Evolutionary conservation across 164 flowering plant species (phyloP).

Genomic region (Vitis riparia): DNA sequence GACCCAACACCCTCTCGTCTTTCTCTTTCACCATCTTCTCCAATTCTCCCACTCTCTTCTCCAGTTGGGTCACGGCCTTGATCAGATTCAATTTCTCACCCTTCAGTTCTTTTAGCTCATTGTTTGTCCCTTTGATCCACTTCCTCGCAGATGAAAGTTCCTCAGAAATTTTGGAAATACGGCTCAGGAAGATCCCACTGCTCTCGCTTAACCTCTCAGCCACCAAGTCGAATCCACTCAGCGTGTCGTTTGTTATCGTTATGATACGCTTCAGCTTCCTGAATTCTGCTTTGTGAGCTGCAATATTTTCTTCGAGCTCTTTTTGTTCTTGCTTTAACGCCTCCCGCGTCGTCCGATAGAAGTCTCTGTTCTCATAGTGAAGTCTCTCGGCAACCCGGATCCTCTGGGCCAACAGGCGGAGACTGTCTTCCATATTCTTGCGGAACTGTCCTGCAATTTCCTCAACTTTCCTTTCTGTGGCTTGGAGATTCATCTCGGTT

Average conservation of each 20-base stretch:
- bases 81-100: constrained; percentile 30
- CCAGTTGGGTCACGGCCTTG: constrained; percentile 21
- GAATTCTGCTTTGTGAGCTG: constrained; percentile 13
- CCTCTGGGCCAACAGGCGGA: constrained; percentile 46
- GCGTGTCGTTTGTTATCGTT: constrained; percentile 17
- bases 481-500: constrained; percentile 15
- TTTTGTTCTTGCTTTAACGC: constrained; percentile 32
- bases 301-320: constrained; percentile 25
- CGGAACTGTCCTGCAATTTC: constrained; percentile 42
- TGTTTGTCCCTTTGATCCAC: constrained; percentile 14
- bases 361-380: constrained; percentile 52
- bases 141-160: constrained; percentile 19
- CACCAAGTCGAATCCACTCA: constrained; percentile 15
- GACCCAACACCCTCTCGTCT: constrained; percentile 40
- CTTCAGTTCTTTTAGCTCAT: constrained; percentile 22
- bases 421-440: constrained; percentile 46
- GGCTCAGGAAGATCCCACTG: constrained; percentile 10
- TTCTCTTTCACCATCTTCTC: constrained; percentile 43
- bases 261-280: constrained; percentile 22
- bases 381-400: constrained; percentile 61
- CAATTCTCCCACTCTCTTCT: constrained; percentile 32
- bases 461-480: constrained; percentile 31
- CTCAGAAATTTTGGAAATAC: constrained; percentile 8
- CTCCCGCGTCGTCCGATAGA: constrained; percentile 24
- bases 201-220: constrained; percentile 14